A percentile compares a stretch with the other conserved stretches of the same genome.
Evolutionary conservation across 176 grass and related monocot genomes (phyloP).

Genomic region (Oryza glumipatula): DNA sequence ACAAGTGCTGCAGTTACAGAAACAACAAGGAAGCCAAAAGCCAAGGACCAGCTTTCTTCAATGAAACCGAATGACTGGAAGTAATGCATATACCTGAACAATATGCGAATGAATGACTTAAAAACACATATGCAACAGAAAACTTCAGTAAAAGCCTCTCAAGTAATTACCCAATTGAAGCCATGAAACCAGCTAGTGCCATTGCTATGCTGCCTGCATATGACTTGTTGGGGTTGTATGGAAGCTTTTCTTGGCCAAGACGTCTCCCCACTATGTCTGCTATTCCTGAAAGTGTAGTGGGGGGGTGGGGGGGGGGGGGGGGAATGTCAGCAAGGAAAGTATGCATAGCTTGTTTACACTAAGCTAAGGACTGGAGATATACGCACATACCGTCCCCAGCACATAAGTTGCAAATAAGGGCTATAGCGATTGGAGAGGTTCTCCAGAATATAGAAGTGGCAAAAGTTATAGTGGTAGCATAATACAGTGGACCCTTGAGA

Average conservation of each 20-base stretch:
- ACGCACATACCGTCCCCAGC: constrained; percentile 78
- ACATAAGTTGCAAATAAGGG: constrained; percentile 93
- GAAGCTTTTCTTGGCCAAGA: constrained; percentile 75
- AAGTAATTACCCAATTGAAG: constrained; percentile 81
- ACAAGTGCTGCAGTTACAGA: constrained; percentile 65
- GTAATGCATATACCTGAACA: constrained; percentile 91
- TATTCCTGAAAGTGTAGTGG: constrained; percentile 58
- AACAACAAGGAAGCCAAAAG: constrained; percentile 65
- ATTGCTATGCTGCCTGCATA: constrained; percentile 84
- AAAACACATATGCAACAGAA: background rate
- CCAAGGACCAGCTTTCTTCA: constrained; percentile 68
- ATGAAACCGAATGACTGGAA: constrained; percentile 81
- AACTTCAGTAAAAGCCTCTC: background rate
- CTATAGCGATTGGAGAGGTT: constrained; percentile 81
- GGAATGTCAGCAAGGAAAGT: background rate
- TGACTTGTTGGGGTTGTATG: constrained; percentile 84
- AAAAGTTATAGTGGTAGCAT: constrained; percentile 80
- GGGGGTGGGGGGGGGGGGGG: too few relatives aligned
- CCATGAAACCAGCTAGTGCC: constrained; percentile 62
- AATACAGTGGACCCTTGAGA: constrained; percentile 93
- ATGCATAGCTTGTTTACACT: background rate
- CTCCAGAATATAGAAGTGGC: constrained; percentile 77
- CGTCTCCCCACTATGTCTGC: constrained; percentile 85
- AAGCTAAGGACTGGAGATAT: background rate
- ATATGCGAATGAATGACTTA: background rate